phyloP scores from a whole-genome alignment of 2,329 filamentous ascomycete genomes.

The Penicillium sumatraense region DNA sequence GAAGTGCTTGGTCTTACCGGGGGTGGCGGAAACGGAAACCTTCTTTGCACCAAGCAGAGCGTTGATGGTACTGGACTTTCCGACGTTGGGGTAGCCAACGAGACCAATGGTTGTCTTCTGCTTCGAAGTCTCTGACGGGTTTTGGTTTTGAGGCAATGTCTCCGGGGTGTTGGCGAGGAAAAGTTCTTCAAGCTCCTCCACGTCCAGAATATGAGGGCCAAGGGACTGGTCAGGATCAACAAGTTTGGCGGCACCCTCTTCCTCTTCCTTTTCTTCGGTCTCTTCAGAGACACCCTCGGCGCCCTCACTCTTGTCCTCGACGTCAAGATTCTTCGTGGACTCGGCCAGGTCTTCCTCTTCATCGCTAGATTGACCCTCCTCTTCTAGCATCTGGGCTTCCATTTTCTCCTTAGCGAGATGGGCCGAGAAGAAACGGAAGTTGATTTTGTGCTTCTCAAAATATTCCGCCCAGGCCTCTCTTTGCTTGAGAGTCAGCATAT shows the following conservation, averaged over 20 bases:
- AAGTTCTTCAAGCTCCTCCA: constrained; percentile 87
- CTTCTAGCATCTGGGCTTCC: constrained; percentile 67
- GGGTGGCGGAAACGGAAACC: constrained; percentile 95
- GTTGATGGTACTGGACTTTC: constrained; percentile 99
- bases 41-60: constrained; percentile 98
- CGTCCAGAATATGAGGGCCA: constrained; percentile 78
- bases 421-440: constrained; percentile 96
- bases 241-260: constrained; percentile 21
- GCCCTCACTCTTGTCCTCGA: constrained; percentile 47
- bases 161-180: constrained; percentile 77
- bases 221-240: constrained; percentile 44
- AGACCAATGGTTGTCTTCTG: constrained; percentile 86
- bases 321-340: constrained; percentile 50
- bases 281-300: constrained; percentile 29
- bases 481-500: constrained; percentile 95
- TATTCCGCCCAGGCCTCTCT: constrained; percentile 83
- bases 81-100: constrained; percentile 97
- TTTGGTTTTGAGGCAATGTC: constrained; percentile 48
- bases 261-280: constrained; percentile 28
- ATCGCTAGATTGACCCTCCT: constrained; percentile 43
- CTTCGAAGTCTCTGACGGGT: constrained; percentile 50
- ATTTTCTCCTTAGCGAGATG: constrained; percentile 87
- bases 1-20: constrained; percentile 99
- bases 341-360: constrained; percentile 54
- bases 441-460: constrained; percentile 78